Evolutionary conservation across 768 basidiomycete species (phyloP).

Genomic region (Agrocybe praecox): DNA sequence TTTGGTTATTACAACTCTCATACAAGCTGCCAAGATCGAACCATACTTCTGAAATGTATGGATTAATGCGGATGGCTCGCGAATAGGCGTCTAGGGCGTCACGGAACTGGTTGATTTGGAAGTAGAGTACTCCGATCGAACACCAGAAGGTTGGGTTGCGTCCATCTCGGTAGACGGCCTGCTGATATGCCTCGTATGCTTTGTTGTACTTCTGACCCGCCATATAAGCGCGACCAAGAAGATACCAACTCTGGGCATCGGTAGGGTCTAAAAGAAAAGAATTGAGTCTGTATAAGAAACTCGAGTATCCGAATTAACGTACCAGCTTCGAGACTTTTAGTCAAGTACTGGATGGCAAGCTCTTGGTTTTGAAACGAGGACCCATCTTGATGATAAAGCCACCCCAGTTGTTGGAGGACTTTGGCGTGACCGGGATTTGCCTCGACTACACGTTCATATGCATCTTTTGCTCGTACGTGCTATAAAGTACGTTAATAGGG

Average conservation of each 20-base stretch:
- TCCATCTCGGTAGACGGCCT: slow-evolving; percentile 98
- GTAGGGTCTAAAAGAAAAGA: slow-evolving; percentile 63
- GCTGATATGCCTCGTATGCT: slow-evolving; percentile 99
- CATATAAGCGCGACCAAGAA: slow-evolving; percentile 98
- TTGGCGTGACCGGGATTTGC: slow-evolving; percentile 96
- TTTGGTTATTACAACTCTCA: slow-evolving; percentile 98
- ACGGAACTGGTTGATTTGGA: slow-evolving; percentile 99
- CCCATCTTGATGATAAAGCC: slow-evolving; percentile 95
- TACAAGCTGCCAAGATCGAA: slow-evolving; percentile 97
- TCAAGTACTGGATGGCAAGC: slow-evolving; percentile 89
- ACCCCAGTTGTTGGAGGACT: slow-evolving; percentile 96
- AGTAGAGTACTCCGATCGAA: slow-evolving; percentile 98
- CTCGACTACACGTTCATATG: slow-evolving; percentile 92
- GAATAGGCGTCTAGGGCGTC: slow-evolving; percentile 99
- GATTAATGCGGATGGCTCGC: slow-evolving; percentile 97
- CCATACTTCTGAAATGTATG: slow-evolving; percentile 95
- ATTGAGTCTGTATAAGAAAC: slow-evolving; percentile 7
- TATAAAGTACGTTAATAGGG: slow-evolving; percentile 32
- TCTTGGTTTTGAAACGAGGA: slow-evolving; percentile 97
- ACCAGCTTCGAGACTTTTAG: slow-evolving; percentile 95
- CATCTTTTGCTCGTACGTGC: slow-evolving; percentile 90
- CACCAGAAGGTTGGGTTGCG: slow-evolving; percentile 99
- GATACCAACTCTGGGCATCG: slow-evolving; percentile 99
- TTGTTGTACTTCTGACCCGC: slow-evolving; percentile 99
- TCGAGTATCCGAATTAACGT: slow-evolving; percentile 27